These are phyloP conservation scores for Castanea sativa DNA, from an alignment of 306 rosid species.

Conservation along the genomic window DNA sequence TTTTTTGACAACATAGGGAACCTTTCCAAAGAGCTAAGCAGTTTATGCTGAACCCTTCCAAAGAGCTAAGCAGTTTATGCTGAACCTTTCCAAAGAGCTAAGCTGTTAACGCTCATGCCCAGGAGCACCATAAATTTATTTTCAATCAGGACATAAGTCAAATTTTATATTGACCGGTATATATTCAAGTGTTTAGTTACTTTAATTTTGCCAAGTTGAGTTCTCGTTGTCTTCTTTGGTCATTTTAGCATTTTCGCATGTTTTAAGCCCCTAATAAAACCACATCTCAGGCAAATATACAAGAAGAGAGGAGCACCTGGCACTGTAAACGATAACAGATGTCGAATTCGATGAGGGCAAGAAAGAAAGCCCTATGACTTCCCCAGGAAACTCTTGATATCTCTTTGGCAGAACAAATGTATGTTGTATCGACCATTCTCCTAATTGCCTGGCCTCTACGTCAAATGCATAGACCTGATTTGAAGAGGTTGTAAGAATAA, in stretches of 20 bases:
- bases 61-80: too few species aligned
- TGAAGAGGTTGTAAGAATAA: slow-evolving; percentile 83
- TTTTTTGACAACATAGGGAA: too few species aligned
- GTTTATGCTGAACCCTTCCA: too few species aligned
- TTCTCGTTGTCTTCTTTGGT: background rate
- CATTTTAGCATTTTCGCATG: background rate
- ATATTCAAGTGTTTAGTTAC: background rate
- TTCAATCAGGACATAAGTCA: background rate
- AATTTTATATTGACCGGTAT: background rate
- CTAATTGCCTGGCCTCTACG: slow-evolving; percentile 78
- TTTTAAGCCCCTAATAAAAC: background rate
- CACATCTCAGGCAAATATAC: background rate
- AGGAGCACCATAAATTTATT: too few species aligned
- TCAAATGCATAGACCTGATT: slow-evolving; percentile 91
- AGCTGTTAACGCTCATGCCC: too few species aligned
- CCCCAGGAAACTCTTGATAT: slow-evolving; percentile 96
- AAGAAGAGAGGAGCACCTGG: slow-evolving; percentile 56
- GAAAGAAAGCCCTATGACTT: slow-evolving; percentile 92
- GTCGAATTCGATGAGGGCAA: slow-evolving; percentile 63
- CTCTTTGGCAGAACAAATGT: slow-evolving; percentile 72
- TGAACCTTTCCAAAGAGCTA: too few species aligned
- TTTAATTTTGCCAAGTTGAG: background rate
- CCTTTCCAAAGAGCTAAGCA: too few species aligned
- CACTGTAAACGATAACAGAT: slow-evolving; percentile 78
- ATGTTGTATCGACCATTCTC: slow-evolving; percentile 81